A percentile compares a stretch with the other conserved stretches of the same genome.
Conservation (phyloP, 805 yeast genomes). For the Pichia thaimueangensis region DNA sequence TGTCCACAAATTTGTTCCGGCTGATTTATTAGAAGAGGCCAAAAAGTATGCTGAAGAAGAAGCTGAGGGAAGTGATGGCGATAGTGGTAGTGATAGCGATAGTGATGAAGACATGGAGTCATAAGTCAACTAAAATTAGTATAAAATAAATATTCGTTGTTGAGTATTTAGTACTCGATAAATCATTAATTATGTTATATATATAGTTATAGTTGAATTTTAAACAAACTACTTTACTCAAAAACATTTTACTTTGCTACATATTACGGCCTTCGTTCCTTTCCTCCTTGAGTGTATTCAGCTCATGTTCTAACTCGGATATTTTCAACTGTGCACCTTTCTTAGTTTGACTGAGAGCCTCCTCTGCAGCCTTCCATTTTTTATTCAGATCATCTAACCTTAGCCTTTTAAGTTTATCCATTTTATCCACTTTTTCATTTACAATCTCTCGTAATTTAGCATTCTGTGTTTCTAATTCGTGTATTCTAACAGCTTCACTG, state of each 20-base stretch:
- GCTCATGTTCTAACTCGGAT: conserved; percentile 50
- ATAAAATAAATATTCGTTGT: no score
- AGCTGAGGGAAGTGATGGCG: conserved; percentile 62
- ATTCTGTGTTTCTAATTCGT: conserved; percentile 3
- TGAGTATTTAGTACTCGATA: neutral
- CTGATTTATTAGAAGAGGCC: conserved; percentile 75
- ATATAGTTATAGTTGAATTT: no score
- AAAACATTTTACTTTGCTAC: neutral
- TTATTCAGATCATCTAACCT: conserved; percentile 57
- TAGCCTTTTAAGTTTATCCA: conserved; percentile 26
- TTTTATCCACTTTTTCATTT: conserved; percentile 1
- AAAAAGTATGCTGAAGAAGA: conserved; percentile 76
- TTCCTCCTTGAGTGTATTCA: conserved; percentile 32
- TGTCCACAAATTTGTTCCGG: conserved; percentile 72
- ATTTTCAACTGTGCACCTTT: conserved; percentile 48
- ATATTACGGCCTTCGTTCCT: no score
- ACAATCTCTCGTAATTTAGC: neutral
- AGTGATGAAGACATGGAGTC: conserved; percentile 32
- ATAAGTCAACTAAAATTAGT: no score
- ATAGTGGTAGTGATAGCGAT: conserved; percentile 29
- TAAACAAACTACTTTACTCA: no score
- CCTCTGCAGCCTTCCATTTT: conserved; percentile 67
- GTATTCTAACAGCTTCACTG: conserved; percentile 5
- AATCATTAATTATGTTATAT: no score
- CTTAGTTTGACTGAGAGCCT: conserved; percentile 56